Conservation (phyloP, 495 filamentous ascomycete genomes). For the Podospora tetraspora region DNA sequence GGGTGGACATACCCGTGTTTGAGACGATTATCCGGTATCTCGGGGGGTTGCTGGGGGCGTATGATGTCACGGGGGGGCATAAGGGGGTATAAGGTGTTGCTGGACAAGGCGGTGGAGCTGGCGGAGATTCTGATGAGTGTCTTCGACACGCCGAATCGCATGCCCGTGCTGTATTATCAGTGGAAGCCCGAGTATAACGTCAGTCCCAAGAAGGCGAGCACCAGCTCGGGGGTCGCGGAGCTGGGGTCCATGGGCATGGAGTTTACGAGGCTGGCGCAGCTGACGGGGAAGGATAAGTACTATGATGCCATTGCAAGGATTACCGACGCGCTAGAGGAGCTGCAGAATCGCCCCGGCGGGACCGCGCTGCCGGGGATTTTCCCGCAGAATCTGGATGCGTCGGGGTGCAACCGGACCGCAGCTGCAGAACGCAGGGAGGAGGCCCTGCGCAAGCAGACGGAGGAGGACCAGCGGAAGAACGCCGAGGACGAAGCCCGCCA, state of each 20-base stretch:
- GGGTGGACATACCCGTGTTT: conserved; percentile 66
- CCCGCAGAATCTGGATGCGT: conserved; percentile 73
- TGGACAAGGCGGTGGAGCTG: conserved; percentile 84
- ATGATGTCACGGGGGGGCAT: conserved; percentile 66
- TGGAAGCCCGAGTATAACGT: conserved; percentile 68
- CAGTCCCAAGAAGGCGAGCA: conserved; percentile 60
- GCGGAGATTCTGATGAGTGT: conserved; percentile 84
- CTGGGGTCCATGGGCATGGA: conserved; percentile 88
- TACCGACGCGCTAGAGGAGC: conserved; percentile 75
- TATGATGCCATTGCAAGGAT: conserved; percentile 94
- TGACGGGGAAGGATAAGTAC: conserved; percentile 82
- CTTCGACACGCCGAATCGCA: conserved; percentile 95
- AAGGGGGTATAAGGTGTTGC: conserved; percentile 53
- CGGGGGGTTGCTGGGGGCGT: conserved; percentile 75
- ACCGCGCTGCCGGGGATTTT: conserved; percentile 81
- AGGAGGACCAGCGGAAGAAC: conserved; percentile 1
- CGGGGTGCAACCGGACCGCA: conserved; percentile 47
- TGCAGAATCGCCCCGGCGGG: conserved; percentile 54
- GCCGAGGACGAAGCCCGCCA: background rate
- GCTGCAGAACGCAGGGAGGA: conserved; percentile 20
- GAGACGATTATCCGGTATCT: conserved; percentile 87
- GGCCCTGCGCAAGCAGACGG: conserved; percentile 22
- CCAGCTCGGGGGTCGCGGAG: conserved; percentile 67
- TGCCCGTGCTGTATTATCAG: conserved; percentile 82
- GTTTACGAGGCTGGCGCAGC: conserved; percentile 87